phyloP scores from a whole-genome alignment of 495 filamentous ascomycete genomes.

The Parathielavia appendiculata region DNA sequence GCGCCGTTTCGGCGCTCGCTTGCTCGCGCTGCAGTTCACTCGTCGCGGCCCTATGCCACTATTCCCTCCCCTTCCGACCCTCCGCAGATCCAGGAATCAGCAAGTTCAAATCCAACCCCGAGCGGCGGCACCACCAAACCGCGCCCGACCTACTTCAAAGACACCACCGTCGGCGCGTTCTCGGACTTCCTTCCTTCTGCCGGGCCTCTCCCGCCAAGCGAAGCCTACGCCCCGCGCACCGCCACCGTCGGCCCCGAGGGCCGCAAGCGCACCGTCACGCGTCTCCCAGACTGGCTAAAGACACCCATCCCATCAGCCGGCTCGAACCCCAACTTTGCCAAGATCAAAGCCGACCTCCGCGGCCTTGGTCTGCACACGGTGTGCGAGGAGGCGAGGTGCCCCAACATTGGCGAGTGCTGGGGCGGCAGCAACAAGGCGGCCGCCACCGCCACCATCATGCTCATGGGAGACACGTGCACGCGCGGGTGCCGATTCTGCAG shows the following conservation, averaged over 20 bases:
- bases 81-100: slow-evolving; percentile 9
- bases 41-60: slow-evolving; percentile 30
- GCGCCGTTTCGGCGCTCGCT: slow-evolving; percentile 31
- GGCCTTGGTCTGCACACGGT: slow-evolving; percentile 90
- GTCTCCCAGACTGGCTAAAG: slow-evolving; percentile 91
- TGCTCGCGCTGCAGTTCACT: slow-evolving; percentile 22
- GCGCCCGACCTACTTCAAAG: slow-evolving; percentile 69
- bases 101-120: slow-evolving; percentile 4
- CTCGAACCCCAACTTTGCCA: slow-evolving; percentile 69
- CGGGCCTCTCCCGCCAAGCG: slow-evolving; percentile 44
- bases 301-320: slow-evolving; percentile 81
- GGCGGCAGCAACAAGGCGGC: slow-evolving; percentile 80
- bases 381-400: slow-evolving; percentile 94
- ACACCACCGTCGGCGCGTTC: slow-evolving; percentile 82
- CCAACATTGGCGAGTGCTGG: slow-evolving; percentile 98
- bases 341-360: slow-evolving; percentile 86
- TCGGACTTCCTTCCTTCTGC: slow-evolving; percentile 66
- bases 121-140: slow-evolving; percentile 20
- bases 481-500: slow-evolving; percentile 95
- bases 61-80: slow-evolving; percentile 26
- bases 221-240: slow-evolving; percentile 64
- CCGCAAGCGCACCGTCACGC: slow-evolving; percentile 80
- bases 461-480: slow-evolving; percentile 98
- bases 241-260: slow-evolving; percentile 77
- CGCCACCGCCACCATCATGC: slow-evolving; percentile 97